Conservation (phyloP, 257 asterid species). For the Solanum appendiculatum region DNA sequence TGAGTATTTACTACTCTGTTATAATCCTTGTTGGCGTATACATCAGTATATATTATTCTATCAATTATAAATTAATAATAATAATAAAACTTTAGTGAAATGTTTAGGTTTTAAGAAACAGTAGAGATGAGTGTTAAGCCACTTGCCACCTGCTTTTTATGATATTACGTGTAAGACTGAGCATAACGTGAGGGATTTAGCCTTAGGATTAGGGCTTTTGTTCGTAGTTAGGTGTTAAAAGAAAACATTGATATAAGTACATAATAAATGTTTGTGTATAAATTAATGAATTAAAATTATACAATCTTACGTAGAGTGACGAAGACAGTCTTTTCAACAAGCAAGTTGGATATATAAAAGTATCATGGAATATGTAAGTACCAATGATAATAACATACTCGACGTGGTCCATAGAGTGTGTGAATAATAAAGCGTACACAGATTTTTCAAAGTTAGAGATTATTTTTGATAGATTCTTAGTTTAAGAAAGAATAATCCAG, state of each 20-base stretch:
- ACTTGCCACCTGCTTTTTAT: conserved; percentile 21
- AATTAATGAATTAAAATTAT: not conserved
- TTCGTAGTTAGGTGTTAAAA: not conserved
- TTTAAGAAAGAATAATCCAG: not conserved
- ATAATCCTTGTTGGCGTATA: not conserved
- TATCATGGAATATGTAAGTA: not conserved
- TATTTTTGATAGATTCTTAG: not conserved
- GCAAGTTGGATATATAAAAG: not conserved
- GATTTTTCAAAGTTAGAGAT: not conserved
- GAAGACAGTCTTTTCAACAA: not conserved
- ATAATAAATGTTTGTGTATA: not conserved
- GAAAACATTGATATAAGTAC: not conserved
- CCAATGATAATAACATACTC: not conserved
- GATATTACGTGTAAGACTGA: conserved; percentile 18
- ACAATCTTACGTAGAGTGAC: not conserved
- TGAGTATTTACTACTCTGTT: no score
- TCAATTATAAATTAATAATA: not conserved
- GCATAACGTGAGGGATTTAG: conserved; percentile 6
- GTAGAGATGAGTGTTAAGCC: conserved; percentile 6
- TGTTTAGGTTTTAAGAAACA: not conserved
- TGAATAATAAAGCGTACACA: not conserved
- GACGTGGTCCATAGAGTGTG: not conserved
- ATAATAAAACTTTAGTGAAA: not conserved
- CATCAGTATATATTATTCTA: not conserved
- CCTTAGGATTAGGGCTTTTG: not conserved